These are phyloP conservation scores for Oxyria digyna DNA, from an alignment of 148 eudicot species.

Conservation along the genomic window DNA sequence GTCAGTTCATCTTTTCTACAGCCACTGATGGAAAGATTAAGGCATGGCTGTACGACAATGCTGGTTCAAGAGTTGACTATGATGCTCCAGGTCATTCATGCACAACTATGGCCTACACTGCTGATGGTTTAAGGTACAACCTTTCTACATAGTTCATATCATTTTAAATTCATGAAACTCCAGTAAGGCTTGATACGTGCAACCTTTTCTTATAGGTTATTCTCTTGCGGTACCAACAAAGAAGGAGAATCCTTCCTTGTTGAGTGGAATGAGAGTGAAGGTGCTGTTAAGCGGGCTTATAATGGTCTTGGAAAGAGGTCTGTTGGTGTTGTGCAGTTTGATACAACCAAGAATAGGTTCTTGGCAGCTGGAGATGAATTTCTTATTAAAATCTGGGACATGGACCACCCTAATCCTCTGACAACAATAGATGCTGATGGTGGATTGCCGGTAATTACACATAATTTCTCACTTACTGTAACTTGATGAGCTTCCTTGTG, in stretches of 20 bases:
- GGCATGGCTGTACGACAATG: conserved; percentile 88
- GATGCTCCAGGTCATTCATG: conserved; percentile 94
- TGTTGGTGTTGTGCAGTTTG: conserved; percentile 72
- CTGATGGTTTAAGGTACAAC: conserved; percentile 77
- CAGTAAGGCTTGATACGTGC: background rate
- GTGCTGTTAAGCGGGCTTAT: conserved; percentile 73
- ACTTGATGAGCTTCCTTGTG: background rate
- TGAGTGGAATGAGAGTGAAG: conserved; percentile 98
- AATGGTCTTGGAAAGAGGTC: conserved; percentile 70
- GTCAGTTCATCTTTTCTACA: conserved; percentile 87
- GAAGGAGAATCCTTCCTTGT: conserved; percentile 85
- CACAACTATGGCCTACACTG: conserved; percentile 89
- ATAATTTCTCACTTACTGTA: background rate
- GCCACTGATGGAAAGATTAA: conserved; percentile 90
- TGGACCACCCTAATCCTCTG: conserved; percentile 52
- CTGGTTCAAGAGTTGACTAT: conserved; percentile 87
- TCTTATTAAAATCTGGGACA: conserved; percentile 92
- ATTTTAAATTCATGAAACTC: background rate
- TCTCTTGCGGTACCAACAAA: conserved; percentile 93
- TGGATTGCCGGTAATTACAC: conserved; percentile 64
- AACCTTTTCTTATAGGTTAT: conserved; percentile 39
- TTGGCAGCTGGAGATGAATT: conserved; percentile 87
- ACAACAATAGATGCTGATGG: conserved; percentile 72
- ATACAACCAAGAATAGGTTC: conserved; percentile 78
- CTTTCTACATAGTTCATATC: background rate